Base-by-base conservation (phyloP, 352 stramenopile species). In the Phytophthora melonis region DNA sequence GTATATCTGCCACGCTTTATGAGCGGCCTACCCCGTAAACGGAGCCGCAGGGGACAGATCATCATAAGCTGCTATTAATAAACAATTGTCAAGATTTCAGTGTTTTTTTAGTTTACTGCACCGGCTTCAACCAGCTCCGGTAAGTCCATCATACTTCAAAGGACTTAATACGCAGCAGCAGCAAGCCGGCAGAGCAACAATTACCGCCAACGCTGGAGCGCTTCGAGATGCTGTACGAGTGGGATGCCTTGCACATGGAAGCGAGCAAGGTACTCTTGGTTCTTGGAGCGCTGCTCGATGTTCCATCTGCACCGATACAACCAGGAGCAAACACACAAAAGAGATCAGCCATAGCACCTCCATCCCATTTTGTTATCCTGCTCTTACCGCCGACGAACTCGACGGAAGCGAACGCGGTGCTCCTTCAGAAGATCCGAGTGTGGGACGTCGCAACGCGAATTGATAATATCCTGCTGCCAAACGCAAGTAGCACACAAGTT, bases 241-340 rank as follows among this genome's bases (percentile, higher is more conserved):
- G 87, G 83, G 39, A 93, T 80, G 23, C 84, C 87, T 55, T 93
- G 83, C 21, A 92, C 80, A 25, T 88, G 76, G 63, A 92, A 91
- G 39, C 77, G 76, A 14, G 77, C 82, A 6, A 91, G 53, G 30
- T 90, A 80, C n/a, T 82, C 78, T 62, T 82, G 80, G 8, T 86
- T 82, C 66, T 83, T 88, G 54, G 63, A 82, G 25, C 76, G 81
- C 56, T 86, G 80, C 49, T 88, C 73, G 1, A 78, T 71, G 47
- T 77, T 90, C 77, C 82, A 90, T 73, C 84, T 93, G 45, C 56
- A 56, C 19, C 25, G 14, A 61, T 9, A 39, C 19, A 25, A 59
- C 3, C 41, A 72, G 36, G 16, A 56, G 49, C 50, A 32, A 56
- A 13, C 66, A 58, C 27, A 25, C 72, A 54, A 58, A 32, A 45